Conservation (phyloP, 345 rosid species). For the Balakata baccata region DNA sequence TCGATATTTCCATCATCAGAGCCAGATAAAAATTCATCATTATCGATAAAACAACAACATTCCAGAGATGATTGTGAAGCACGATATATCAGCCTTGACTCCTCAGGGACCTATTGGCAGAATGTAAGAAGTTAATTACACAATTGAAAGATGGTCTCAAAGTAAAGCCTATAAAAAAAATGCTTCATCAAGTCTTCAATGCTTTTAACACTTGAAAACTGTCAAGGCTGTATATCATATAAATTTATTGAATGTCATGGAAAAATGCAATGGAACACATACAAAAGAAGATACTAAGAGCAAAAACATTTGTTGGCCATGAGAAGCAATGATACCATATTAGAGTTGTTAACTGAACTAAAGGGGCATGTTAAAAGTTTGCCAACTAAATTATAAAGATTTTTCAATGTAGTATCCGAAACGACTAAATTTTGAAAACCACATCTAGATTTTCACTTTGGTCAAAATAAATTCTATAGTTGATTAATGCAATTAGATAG, state of each 20-base stretch:
- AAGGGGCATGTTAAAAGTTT: background rate
- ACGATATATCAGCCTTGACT: constrained; percentile 62
- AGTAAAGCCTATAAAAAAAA: background rate
- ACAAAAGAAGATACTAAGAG: background rate
- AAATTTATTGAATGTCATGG: background rate
- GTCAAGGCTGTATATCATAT: background rate
- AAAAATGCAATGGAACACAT: background rate
- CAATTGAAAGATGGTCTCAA: background rate
- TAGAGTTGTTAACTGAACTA: background rate
- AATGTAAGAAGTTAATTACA: constrained; percentile 15
- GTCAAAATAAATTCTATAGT: background rate
- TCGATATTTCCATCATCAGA: constrained; percentile 90
- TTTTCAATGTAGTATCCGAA: background rate
- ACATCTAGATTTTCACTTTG: background rate
- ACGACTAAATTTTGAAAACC: background rate
- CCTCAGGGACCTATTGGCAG: constrained; percentile 70
- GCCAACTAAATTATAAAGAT: background rate
- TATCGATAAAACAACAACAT: constrained; percentile 81
- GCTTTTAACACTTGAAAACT: background rate
- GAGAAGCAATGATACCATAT: background rate
- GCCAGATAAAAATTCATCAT: constrained; percentile 82
- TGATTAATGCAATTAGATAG: background rate
- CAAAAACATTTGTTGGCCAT: background rate
- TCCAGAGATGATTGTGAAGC: constrained; percentile 82
- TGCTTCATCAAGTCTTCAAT: background rate